Evolutionary conservation across 352 stramenopile species (phyloP).

Genomic region (Globisporangium cederbergense): DNA sequence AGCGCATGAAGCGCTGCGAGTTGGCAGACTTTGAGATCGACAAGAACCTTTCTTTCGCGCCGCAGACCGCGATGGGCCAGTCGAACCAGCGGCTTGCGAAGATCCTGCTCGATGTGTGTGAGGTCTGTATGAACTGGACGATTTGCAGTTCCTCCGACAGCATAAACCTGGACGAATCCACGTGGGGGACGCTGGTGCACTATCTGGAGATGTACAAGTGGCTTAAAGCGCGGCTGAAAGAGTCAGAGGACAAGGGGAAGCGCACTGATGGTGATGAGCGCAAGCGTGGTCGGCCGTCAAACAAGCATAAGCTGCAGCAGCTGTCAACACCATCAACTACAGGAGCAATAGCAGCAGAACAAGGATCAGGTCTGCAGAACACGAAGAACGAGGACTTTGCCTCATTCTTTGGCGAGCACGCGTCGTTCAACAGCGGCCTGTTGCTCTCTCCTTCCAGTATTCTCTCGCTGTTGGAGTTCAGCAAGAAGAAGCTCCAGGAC

Average conservation of each 20-base stretch:
- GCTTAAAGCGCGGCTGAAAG: conserved; percentile 19
- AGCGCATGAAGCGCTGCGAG: conserved; percentile 45
- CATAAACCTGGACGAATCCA: conserved; percentile 12
- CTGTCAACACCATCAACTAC: neutral
- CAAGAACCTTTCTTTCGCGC: conserved; percentile 34
- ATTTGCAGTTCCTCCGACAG: conserved; percentile 9
- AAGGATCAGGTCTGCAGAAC: neutral
- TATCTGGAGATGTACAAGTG: conserved; percentile 37
- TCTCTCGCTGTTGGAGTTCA: conserved; percentile 15
- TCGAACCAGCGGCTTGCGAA: conserved; percentile 29
- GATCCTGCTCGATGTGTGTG: conserved; percentile 27
- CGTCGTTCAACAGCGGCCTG: conserved; percentile 15
- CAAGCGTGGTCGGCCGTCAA: conserved; percentile 18
- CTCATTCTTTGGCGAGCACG: conserved; percentile 21
- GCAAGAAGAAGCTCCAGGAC: conserved; percentile 11
- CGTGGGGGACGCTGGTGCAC: conserved; percentile 23
- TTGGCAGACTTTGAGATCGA: conserved; percentile 48
- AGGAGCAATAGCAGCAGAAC: neutral
- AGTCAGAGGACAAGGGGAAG: conserved; percentile 14
- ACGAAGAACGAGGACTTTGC: conserved; percentile 11
- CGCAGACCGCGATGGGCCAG: conserved; percentile 23
- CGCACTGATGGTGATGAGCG: neutral
- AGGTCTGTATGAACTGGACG: conserved; percentile 46
- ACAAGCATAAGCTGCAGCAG: conserved; percentile 14
- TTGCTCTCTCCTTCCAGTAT: conserved; percentile 20